These are phyloP conservation scores for Spergularia bocconei DNA, from an alignment of 148 eudicot genomes.

Conservation along the genomic window DNA sequence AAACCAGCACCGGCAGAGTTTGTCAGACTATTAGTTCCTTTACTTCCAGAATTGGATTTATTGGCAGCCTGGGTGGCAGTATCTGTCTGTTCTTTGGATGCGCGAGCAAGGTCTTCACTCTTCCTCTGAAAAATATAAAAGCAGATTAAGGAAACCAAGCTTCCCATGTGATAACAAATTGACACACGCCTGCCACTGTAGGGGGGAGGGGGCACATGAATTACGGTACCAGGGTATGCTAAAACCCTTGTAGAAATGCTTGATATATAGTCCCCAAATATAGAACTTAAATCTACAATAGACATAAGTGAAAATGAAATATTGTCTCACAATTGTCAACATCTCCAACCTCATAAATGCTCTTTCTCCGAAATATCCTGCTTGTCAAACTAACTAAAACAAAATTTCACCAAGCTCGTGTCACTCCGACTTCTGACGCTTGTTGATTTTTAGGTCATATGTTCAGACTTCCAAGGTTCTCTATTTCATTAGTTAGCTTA, in stretches of 20 bases:
- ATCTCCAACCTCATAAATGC: background rate
- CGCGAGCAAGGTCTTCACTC: slow-evolving; percentile 64
- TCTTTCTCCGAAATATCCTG: background rate
- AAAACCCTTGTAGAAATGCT: background rate
- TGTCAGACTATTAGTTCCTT: slow-evolving; percentile 40
- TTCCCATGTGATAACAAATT: slow-evolving; percentile 8
- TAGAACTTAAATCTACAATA: background rate
- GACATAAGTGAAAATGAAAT: background rate
- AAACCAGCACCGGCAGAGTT: slow-evolving; percentile 39
- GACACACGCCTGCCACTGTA: background rate
- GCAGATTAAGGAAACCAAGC: slow-evolving; percentile 8
- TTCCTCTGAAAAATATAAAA: slow-evolving; percentile 43
- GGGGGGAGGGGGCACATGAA: background rate
- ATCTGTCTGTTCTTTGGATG: slow-evolving; percentile 64
- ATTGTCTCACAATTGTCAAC: background rate
- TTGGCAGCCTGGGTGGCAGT: slow-evolving; percentile 38
- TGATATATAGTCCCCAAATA: background rate
- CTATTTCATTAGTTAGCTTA: background rate
- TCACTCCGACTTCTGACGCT: background rate
- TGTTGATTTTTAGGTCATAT: background rate
- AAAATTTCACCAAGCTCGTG: background rate
- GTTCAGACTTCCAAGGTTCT: background rate
- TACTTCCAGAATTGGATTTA: slow-evolving; percentile 39
- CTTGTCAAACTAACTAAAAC: background rate
- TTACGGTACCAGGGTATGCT: background rate